Conservation (phyloP, 2,329 filamentous ascomycete species). For the Phialocephala sp. region DNA sequence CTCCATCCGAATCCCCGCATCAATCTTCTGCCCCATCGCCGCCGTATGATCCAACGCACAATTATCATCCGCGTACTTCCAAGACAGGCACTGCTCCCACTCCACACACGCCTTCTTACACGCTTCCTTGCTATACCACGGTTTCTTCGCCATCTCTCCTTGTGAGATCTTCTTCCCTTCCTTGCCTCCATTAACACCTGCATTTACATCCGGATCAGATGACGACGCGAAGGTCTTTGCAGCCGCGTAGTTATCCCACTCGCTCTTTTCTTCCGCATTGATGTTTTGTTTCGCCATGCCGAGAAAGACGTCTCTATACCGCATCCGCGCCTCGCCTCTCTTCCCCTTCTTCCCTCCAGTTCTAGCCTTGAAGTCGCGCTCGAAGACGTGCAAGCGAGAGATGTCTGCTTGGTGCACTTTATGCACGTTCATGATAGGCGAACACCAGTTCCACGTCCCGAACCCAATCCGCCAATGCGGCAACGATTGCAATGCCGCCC, state of each 20-base stretch:
- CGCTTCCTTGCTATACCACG: conserved; percentile 22
- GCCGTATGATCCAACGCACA: conserved; percentile 25
- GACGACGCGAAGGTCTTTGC: conserved; percentile 20
- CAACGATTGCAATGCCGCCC: no score
- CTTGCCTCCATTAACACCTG: not conserved
- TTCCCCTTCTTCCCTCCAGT: no score
- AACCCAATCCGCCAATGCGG: conserved; percentile 26
- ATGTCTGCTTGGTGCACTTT: conserved; percentile 24
- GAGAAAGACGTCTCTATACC: conserved; percentile 23
- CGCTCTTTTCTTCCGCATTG: not conserved
- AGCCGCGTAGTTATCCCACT: conserved; percentile 30
- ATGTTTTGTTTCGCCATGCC: conserved; percentile 6
- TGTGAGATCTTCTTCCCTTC: not conserved
- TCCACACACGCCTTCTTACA: conserved; percentile 26
- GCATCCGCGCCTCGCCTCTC: conserved; percentile 1
- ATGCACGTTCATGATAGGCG: conserved; percentile 23
- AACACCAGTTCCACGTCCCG: conserved; percentile 20
- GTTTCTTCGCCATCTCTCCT: conserved; percentile 15
- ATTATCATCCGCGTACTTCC: conserved; percentile 28
- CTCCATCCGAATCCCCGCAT: conserved; percentile 24
- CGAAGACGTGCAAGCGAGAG: conserved; percentile 11
- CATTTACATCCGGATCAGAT: conserved; percentile 16
- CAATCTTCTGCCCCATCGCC: conserved; percentile 21
- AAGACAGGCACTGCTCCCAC: conserved; percentile 26
- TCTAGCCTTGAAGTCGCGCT: not conserved